These are phyloP conservation scores for Endoconidiophora polonica DNA, from an alignment of 2,329 filamentous ascomycete genomes.

Conservation along the genomic window DNA sequence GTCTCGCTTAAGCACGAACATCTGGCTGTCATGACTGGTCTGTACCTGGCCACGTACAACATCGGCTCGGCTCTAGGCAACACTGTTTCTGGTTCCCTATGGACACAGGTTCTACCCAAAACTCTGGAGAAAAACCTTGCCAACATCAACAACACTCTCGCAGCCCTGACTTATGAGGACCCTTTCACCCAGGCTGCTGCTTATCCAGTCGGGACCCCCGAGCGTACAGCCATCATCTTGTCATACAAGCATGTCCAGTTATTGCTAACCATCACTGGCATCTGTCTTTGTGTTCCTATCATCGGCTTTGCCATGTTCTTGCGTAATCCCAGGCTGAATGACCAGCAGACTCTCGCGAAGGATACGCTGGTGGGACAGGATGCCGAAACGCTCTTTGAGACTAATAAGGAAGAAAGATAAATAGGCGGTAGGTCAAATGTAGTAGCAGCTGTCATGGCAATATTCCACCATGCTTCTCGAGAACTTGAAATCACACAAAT, in stretches of 20 bases:
- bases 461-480: no score
- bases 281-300: constrained; percentile 31
- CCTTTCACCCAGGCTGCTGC: constrained; percentile 20
- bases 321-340: constrained; percentile 30
- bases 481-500: no score
- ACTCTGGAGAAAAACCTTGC: constrained; percentile 25
- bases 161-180: constrained; percentile 20
- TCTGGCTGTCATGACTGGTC: constrained; percentile 45
- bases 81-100: constrained; percentile 44
- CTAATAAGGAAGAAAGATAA: no score
- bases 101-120: constrained; percentile 38
- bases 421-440: no score
- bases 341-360: constrained; percentile 27
- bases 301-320: constrained; percentile 27
- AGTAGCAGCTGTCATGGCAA: no score
- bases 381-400: no score
- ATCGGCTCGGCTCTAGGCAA: constrained; percentile 44
- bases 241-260: constrained; percentile 32
- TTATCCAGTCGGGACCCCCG: constrained; percentile 27
- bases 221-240: constrained; percentile 26
- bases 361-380: constrained; percentile 6
- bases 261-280: constrained; percentile 30
- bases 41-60: constrained; percentile 47
- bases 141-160: constrained; percentile 24
- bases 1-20: constrained; percentile 29